Base-by-base conservation (phyloP, 73 alveolate species). In the Paramecium octaurelia region DNA sequence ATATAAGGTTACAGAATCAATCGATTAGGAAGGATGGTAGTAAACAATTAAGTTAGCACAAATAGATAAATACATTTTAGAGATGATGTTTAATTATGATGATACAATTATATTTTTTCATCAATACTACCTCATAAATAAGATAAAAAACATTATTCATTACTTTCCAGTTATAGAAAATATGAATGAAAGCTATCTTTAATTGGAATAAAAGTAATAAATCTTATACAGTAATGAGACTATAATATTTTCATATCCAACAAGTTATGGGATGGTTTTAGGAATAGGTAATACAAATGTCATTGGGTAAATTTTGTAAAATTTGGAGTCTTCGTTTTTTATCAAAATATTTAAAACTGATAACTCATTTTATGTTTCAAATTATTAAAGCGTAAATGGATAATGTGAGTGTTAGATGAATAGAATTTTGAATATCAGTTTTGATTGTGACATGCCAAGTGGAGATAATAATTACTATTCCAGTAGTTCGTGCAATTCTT, bases 11-110 rank as follows among this genome's bases (percentile, higher is more conserved):
- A 40, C 20, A 40, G 70, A 27, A 12, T 21, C 4, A 40, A 80
- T 46, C 44, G 18, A 21, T 24, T 42, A 80, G 18, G n/a, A 75
- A 75, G 88, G 88, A 20, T 80, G 91, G 91, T 9, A 14, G 6
- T 38, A 21, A 18, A 80, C 73, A 18, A 10, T 23, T 10, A 44
- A 80, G 21, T 24, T 80, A 10, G 43, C 91, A 43, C 24, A 80
- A 42, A 80, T 42, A 80, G 70, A 80, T 24, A 24, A 20, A 31
- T 80, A 80, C 21, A 80, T 80, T 24, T 23, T 80, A 4, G 73
- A 80, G 10, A n/a, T 80, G 16, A 80, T 80, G 91, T 31, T 23
- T 44, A 31, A 80, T 48, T 80, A 80, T 46, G 91, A 80, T 23
- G 31, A 80, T 80, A 18, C 14, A 35, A 12, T 23, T 3, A 16